These are phyloP conservation scores for Baorangia bicolor DNA, from an alignment of 768 basidiomycete species.

Conservation along the genomic window DNA sequence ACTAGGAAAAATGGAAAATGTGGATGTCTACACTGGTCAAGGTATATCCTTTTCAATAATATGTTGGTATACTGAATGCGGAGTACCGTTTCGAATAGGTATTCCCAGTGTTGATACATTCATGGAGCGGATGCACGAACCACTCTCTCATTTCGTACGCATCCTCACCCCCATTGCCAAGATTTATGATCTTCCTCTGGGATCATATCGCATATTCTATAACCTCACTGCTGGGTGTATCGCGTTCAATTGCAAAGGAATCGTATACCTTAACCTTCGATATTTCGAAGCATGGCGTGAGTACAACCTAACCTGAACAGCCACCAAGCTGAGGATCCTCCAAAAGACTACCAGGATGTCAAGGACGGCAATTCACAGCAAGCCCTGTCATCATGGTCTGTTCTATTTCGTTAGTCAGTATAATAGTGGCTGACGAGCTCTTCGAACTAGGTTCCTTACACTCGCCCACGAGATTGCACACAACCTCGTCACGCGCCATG, in stretches of 20 bases:
- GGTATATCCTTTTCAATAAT: slow-evolving; percentile 36
- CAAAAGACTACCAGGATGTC: slow-evolving; percentile 6
- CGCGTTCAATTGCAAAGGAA: slow-evolving; percentile 87
- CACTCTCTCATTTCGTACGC: slow-evolving; percentile 64
- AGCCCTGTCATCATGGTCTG: not conserved
- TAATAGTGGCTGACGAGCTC: not conserved
- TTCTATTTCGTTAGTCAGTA: not conserved
- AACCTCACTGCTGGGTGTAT: slow-evolving; percentile 77
- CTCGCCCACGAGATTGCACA: not conserved
- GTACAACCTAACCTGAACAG: slow-evolving; percentile 26
- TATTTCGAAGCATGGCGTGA: slow-evolving; percentile 84
- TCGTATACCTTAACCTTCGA: slow-evolving; percentile 81
- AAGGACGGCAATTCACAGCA: not conserved
- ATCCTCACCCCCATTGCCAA: slow-evolving; percentile 60
- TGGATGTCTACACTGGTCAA: slow-evolving; percentile 59
- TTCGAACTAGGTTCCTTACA: not conserved
- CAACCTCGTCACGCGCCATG: not conserved
- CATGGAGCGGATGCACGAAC: slow-evolving; percentile 47
- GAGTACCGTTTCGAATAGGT: slow-evolving; percentile 39
- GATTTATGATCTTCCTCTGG: slow-evolving; percentile 69
- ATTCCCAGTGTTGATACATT: slow-evolving; percentile 47
- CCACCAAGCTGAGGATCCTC: not conserved
- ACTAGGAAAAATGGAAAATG: slow-evolving; percentile 51
- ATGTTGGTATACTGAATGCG: not conserved
- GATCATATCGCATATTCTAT: slow-evolving; percentile 80